Conservation (phyloP, 345 rosid species). For the Litchi chinensis region DNA sequence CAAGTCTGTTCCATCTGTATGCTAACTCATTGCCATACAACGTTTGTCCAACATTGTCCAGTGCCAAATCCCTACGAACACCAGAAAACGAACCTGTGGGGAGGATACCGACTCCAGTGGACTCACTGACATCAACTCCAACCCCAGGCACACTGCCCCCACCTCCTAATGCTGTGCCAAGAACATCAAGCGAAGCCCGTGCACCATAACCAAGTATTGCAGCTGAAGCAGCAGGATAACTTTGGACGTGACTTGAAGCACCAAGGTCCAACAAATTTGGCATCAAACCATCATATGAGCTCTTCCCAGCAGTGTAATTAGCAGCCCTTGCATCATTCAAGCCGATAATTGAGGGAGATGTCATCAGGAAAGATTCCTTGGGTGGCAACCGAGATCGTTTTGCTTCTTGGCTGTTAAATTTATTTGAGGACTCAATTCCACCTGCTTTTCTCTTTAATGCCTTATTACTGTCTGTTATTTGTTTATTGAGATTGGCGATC, state of each 20-base stretch:
- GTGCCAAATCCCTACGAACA: constrained; percentile 28
- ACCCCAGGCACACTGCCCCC: constrained; percentile 20
- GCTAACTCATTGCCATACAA: constrained; percentile 23
- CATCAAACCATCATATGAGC: constrained; percentile 25
- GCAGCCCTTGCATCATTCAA: constrained; percentile 43
- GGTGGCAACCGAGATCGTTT: constrained; percentile 50
- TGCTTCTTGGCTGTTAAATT: constrained; percentile 39
- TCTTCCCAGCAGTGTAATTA: constrained; percentile 28
- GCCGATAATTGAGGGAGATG: constrained; percentile 36
- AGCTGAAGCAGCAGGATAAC: constrained; percentile 42
- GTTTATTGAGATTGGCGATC: constrained; percentile 42
- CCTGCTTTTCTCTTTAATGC: constrained; percentile 48
- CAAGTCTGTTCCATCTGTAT: constrained; percentile 30
- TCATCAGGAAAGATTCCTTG: constrained; percentile 33
- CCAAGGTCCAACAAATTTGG: constrained; percentile 38
- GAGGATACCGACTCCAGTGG: constrained; percentile 21
- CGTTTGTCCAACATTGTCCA: constrained; percentile 29
- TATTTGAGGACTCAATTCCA: constrained; percentile 34
- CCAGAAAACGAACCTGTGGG: constrained; percentile 42
- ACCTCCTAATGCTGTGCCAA: constrained; percentile 23
- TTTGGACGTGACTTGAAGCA: constrained; percentile 42
- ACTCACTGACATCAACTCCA: constrained; percentile 18
- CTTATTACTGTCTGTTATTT: constrained; percentile 33
- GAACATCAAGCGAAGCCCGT: constrained; percentile 39
- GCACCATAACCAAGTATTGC: constrained; percentile 38